phyloP scores from a whole-genome alignment of 495 filamentous ascomycete genomes.

The Echria macrotheca region DNA sequence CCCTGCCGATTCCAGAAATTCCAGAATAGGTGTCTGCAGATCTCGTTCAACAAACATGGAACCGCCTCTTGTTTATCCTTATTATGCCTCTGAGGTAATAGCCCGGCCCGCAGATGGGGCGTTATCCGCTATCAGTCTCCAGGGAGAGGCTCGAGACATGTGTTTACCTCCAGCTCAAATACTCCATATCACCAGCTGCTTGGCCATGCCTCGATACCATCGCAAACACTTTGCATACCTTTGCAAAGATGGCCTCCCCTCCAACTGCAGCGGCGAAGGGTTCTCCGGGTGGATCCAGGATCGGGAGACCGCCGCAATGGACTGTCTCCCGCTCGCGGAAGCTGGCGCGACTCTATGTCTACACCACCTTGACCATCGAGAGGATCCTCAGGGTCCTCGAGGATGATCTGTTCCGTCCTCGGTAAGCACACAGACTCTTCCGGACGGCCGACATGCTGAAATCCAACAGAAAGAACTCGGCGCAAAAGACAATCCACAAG shows the following conservation, averaged over 20 bases:
- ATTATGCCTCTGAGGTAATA: not conserved
- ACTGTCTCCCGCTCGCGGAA: constrained; percentile 39
- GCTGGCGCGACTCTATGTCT: constrained; percentile 40
- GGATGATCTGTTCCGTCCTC: constrained; percentile 38
- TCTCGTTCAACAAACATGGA: not conserved
- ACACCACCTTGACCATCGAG: constrained; percentile 38
- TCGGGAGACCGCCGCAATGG: constrained; percentile 43
- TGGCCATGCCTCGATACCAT: too few species aligned
- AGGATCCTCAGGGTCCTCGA: constrained; percentile 40
- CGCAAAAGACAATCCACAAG: constrained; percentile 43
- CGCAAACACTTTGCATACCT: too few species aligned
- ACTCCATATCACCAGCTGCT: too few species aligned
- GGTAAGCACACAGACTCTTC: constrained; percentile 19
- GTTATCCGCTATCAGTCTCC: not conserved
- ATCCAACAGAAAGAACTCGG: constrained; percentile 36
- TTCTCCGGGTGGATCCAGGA: constrained; percentile 26
- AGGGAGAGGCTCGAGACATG: not conserved
- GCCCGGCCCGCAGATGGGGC: not conserved
- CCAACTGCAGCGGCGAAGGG: not conserved
- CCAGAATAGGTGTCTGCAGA: too few species aligned
- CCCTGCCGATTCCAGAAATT: not conserved
- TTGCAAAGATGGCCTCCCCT: not conserved
- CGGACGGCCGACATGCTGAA: constrained; percentile 4
- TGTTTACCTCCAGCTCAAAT: too few species aligned
- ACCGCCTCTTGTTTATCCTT: not conserved